A percentile compares a stretch with the other conserved stretches of the same genome.
Evolutionary conservation across 129 eudicot genomes (phyloP).

Genomic region (Glebionis coronaria): DNA sequence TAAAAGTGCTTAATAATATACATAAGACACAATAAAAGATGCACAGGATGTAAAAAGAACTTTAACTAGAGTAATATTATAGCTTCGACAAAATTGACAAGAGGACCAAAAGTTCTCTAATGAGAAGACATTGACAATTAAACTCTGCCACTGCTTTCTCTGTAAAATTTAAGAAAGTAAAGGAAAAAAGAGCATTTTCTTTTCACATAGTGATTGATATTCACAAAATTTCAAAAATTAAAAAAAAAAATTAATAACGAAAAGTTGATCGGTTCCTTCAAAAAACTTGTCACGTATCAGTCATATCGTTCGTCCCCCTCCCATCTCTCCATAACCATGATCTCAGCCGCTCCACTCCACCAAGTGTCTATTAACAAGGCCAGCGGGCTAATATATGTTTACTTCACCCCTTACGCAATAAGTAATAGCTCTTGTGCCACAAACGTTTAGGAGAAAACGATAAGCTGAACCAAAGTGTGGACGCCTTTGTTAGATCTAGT

Average conservation of each 20-base stretch:
- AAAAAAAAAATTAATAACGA: neutral
- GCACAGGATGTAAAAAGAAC: slow-evolving; percentile 6
- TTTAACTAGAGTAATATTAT: neutral
- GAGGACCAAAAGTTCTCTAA: slow-evolving; percentile 10
- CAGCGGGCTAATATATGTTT: neutral
- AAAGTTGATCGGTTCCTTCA: slow-evolving; percentile 6
- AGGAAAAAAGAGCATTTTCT: slow-evolving; percentile 2
- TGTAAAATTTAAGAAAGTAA: neutral
- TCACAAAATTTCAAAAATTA: slow-evolving; percentile 9
- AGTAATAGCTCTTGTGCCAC: slow-evolving; percentile 29
- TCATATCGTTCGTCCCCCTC: neutral
- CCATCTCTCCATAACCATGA: slow-evolving; percentile 17
- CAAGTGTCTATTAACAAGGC: slow-evolving; percentile 14
- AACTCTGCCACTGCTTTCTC: slow-evolving; percentile 11
- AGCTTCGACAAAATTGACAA: slow-evolving; percentile 24
- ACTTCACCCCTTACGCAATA: slow-evolving; percentile 6
- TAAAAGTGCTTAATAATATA: neutral
- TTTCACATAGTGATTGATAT: slow-evolving; percentile 19
- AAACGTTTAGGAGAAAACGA: slow-evolving; percentile 23
- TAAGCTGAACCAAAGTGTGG: slow-evolving; percentile 16
- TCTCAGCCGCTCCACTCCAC: neutral
- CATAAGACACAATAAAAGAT: neutral
- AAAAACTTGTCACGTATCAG: slow-evolving; percentile 7
- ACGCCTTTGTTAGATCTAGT: slow-evolving; percentile 14
- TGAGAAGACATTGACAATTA: slow-evolving; percentile 12